Base-by-base conservation (phyloP, 1,284 basidiomycete genomes). In the Trichosporon ovoides region DNA sequence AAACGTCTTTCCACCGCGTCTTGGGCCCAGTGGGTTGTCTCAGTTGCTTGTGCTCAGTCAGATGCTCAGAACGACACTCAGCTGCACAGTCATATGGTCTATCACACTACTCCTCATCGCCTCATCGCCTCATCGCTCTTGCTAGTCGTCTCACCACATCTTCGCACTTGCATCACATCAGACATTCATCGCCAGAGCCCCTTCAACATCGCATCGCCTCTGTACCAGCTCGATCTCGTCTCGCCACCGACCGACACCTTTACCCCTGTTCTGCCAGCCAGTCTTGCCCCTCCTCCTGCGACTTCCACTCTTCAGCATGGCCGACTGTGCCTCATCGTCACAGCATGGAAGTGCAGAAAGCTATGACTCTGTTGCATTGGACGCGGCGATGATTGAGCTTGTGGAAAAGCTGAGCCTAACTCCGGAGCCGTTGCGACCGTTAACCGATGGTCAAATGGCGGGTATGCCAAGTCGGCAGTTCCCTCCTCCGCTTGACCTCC, bases 311-410 rank as follows among this genome's bases (percentile, higher is more conserved):
- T 22, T 22, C 43, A 48, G 10, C 43, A 48, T 48, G 43, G 22
- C 43, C 43, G 43, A 48, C 16, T 16, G 43, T 16, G 43, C 22
- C 24, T 10, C 22, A 7, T 2, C 43, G 10, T 13, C 43, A 10
- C 43, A 48, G 22, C 43, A 48, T 11, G 43, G 22, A 22, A 28
- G 22, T 24, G 28, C 43, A 22, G 43, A 48, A 10, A 48, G 22
- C 22, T 28, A 31, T 13, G 43, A 22, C 10, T 48, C 43, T 22
- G 43, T 48, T 22, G 43, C 43, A 22, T 22, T 48, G 2, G 43
- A 48, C 43, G 22, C 43, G 3, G 43, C 43, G 14, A 48, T 48
- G 43, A 48, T 48, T n/a, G 43, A 48, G 43, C 22, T 48, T 13
- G 43, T 48, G 4, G 43, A 48, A 22, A 48, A 48, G 14, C 43